Percentiles rank a stretch among this genome's conserved stretches.
These are phyloP conservation scores for Colletotrichum phormii DNA, from an alignment of 2,329 filamentous ascomycete species.

Conservation along the genomic window DNA sequence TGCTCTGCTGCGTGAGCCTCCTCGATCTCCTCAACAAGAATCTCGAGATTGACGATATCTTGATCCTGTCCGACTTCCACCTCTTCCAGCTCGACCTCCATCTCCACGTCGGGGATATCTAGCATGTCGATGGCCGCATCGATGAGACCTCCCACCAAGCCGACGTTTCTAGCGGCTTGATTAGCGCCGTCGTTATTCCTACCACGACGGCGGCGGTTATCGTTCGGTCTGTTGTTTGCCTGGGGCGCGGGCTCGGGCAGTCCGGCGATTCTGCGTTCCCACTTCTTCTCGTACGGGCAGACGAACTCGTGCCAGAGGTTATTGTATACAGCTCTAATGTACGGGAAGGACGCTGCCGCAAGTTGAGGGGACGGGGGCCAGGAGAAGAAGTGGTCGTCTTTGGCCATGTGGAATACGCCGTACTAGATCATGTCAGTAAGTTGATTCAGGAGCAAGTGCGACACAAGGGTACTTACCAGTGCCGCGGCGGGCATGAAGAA, in stretches of 20 bases:
- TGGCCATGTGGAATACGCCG: conserved; percentile 57
- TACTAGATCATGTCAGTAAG: conserved; percentile 51
- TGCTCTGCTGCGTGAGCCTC: conserved; percentile 38
- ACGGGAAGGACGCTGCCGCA: conserved; percentile 59
- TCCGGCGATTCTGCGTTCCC: conserved; percentile 60
- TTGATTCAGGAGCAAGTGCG: conserved; percentile 3
- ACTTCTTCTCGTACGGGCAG: conserved; percentile 58
- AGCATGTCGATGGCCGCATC: conserved; percentile 39
- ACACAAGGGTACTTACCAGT: conserved; percentile 47
- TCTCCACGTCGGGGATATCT: conserved; percentile 38
- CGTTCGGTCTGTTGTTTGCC: conserved; percentile 10
- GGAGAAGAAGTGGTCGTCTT: conserved; percentile 56
- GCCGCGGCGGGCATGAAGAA: conserved; percentile 55
- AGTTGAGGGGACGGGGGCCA: conserved; percentile 68
- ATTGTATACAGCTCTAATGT: conserved; percentile 57
- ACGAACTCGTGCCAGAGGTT: conserved; percentile 60
- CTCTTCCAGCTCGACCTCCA: conserved; percentile 41
- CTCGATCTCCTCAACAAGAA: conserved; percentile 50
- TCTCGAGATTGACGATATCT: conserved; percentile 3
- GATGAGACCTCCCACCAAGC: conserved; percentile 40
- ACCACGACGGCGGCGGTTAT: conserved; percentile 15
- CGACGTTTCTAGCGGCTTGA: conserved; percentile 19
- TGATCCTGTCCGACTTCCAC: conserved; percentile 52
- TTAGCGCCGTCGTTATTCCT: conserved; percentile 32
- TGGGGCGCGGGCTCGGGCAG: conserved; percentile 41